Conservation (phyloP, 2,329 filamentous ascomycete genomes). For the Fusarium vanettenii region DNA sequence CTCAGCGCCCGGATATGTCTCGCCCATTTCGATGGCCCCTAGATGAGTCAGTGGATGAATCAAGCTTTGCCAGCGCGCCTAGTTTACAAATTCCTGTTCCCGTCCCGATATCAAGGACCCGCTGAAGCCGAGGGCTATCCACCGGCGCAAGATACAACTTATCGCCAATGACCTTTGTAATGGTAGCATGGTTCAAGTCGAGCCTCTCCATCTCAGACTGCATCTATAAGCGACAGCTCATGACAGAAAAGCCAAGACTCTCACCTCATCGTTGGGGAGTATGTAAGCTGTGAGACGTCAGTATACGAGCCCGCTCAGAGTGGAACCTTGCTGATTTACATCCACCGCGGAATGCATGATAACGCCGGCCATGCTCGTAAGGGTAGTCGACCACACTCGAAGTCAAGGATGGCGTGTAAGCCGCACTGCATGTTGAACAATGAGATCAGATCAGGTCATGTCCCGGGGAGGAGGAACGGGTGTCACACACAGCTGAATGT, state of each 20-base stretch:
- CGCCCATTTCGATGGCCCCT: constrained; percentile 55
- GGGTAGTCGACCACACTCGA: constrained; percentile 38
- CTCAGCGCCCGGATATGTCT: constrained; percentile 40
- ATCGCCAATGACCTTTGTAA: constrained; percentile 39
- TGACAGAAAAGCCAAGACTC: not conserved
- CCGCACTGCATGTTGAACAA: not conserved
- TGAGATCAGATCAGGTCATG: not conserved
- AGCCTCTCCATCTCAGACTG: constrained; percentile 49
- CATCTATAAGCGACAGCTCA: not conserved
- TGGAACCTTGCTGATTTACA: constrained; percentile 13
- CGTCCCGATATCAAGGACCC: constrained; percentile 57
- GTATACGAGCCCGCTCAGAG: not conserved
- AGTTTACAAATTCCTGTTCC: constrained; percentile 55
- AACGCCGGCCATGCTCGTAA: constrained; percentile 44
- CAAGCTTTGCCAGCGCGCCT: not conserved
- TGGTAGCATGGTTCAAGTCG: constrained; percentile 49
- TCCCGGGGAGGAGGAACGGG: not conserved
- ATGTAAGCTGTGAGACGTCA: constrained; percentile 4
- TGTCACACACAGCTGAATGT: not conserved
- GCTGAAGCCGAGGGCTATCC: constrained; percentile 39
- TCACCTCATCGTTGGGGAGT: constrained; percentile 11
- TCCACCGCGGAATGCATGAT: constrained; percentile 47
- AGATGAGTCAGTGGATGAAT: not conserved
- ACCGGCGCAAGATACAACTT: constrained; percentile 42
- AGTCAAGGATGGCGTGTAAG: not conserved